Conservation (phyloP, 495 filamentous ascomycete species). For the Daldinia decipiens region DNA sequence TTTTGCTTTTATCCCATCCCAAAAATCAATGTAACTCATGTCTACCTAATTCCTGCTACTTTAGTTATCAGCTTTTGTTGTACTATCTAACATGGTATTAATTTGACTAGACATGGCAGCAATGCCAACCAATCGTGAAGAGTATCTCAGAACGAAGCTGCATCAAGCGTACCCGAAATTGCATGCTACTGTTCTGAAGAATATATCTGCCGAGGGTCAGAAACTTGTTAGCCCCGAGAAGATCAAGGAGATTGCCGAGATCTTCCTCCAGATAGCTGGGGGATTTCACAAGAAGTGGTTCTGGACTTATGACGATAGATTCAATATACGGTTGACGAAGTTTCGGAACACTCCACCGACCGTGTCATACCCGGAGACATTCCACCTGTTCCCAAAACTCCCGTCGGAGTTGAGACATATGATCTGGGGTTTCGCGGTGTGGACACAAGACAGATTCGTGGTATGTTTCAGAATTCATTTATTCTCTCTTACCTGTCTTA, state of each 20-base stretch:
- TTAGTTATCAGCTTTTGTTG: no score
- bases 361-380: neutral
- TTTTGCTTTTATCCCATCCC: no score
- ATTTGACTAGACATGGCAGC: no score
- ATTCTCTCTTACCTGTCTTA: neutral
- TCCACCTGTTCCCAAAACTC: neutral
- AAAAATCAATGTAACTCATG: neutral
- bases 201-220: neutral
- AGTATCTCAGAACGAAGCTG: no score
- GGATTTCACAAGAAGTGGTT: neutral
- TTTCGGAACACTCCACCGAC: neutral
- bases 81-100: no score
- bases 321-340: neutral
- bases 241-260: neutral
- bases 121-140: no score
- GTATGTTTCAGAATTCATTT: neutral
- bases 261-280: neutral
- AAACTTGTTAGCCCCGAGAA: neutral
- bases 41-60: neutral
- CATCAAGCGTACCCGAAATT: neutral
- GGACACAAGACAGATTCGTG: slow-evolving; percentile 8
- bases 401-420: slow-evolving; percentile 1
- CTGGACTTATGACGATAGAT: no score
- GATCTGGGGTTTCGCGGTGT: slow-evolving; percentile 1
- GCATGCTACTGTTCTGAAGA: neutral